Percentiles rank a stretch among this genome's conserved stretches.
Conservation (phyloP, 352 stramenopile genomes). For the Globisporangium irregulare region DNA sequence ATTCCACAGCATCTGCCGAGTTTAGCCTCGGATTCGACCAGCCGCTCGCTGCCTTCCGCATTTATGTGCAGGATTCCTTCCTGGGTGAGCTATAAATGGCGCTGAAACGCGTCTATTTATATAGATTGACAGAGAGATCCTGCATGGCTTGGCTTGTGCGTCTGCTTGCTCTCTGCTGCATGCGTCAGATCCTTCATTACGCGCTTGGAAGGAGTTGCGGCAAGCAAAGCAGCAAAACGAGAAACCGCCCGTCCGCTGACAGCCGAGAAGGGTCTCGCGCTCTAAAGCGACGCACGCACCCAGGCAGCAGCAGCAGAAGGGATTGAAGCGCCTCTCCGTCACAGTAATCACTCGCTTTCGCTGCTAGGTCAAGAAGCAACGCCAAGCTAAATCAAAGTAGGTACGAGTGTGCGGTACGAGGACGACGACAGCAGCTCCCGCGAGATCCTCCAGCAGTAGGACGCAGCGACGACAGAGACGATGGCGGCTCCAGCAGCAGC, state of each 20-base stretch:
- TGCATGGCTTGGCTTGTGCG: neutral
- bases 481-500: conserved; percentile 16
- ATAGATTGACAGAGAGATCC: neutral
- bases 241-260: conserved; percentile 1
- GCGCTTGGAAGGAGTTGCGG: conserved; percentile 8
- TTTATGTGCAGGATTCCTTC: neutral
- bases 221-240: conserved; percentile 7
- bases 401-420: neutral
- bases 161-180: neutral
- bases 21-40: neutral
- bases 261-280: neutral
- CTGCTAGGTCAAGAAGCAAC: neutral
- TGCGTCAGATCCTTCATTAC: conserved; percentile 10
- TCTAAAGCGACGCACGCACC: neutral
- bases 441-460: neutral
- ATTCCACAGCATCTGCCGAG: neutral
- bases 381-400: neutral
- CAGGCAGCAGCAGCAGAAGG: neutral
- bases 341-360: neutral
- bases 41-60: neutral
- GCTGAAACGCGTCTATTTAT: conserved; percentile 3
- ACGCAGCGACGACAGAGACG: neutral
- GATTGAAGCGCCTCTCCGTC: conserved; percentile 1
- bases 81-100: conserved; percentile 1
- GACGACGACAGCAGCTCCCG: neutral